These are phyloP conservation scores for Pyricularia pennisetigena DNA, from an alignment of 2,329 filamentous ascomycete genomes.

Conservation along the genomic window DNA sequence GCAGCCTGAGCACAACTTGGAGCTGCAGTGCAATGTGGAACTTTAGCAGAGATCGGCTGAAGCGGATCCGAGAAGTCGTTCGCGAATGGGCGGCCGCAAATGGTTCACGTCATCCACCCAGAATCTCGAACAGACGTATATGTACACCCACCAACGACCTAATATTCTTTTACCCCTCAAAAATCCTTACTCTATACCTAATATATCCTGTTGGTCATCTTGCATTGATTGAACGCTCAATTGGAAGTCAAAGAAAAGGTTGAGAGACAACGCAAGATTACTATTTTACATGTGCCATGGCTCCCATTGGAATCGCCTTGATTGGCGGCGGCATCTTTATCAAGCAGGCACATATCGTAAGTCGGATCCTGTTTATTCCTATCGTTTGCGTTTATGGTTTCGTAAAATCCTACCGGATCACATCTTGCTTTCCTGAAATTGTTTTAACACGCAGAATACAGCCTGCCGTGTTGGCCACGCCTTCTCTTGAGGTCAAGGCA, in stretches of 20 bases:
- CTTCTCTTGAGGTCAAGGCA: conserved; percentile 46
- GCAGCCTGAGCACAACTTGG: not conserved
- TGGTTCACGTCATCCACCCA: not conserved
- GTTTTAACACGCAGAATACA: conserved; percentile 15
- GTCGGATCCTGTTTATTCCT: not conserved
- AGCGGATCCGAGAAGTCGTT: not conserved
- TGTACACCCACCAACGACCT: not conserved
- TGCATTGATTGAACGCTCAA: not conserved
- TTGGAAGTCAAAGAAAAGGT: not conserved
- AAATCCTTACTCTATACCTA: not conserved
- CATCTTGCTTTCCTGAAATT: not conserved
- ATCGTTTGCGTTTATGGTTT: not conserved
- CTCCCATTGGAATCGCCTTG: conserved; percentile 19
- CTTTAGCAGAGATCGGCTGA: not conserved
- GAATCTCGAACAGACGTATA: not conserved
- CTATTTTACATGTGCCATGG: not conserved
- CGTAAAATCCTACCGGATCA: not conserved
- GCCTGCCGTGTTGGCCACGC: conserved; percentile 48
- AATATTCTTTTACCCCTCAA: not conserved
- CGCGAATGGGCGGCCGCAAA: not conserved
- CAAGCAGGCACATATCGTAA: conserved; percentile 12
- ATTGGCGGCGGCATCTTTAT: conserved; percentile 24
- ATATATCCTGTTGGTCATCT: not conserved
- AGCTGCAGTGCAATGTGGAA: not conserved
- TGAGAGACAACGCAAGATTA: not conserved